Conservation (phyloP, 495 filamentous ascomycete genomes). For the Elaphomyces granulatus region DNA sequence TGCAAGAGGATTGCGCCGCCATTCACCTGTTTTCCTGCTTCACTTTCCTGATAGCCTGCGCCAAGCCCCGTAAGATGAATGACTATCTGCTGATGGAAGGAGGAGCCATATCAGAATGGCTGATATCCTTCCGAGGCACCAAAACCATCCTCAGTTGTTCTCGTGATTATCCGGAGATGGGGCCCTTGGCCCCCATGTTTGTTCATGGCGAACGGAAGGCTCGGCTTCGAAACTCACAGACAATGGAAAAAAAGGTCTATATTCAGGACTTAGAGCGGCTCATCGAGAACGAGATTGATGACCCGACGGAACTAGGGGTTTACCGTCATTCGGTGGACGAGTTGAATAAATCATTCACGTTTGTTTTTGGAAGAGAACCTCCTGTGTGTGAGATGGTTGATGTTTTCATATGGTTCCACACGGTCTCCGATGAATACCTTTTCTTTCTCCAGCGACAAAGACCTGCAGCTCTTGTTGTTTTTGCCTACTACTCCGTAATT, state of each 20-base stretch:
- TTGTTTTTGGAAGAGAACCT: conserved; percentile 4
- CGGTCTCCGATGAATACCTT: conserved; percentile 15
- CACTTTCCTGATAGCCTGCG: conserved; percentile 23
- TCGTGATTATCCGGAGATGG: background rate
- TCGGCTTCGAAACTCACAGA: background rate
- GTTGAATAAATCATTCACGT: conserved; percentile 4
- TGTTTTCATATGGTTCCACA: conserved; percentile 15
- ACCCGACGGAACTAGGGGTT: background rate
- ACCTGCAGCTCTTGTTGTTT: conserved; percentile 16
- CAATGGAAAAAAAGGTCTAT: background rate
- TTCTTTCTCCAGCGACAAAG: conserved; percentile 8
- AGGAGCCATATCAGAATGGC: conserved; percentile 7
- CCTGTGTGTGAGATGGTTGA: conserved; percentile 10
- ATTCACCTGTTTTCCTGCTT: conserved; percentile 28
- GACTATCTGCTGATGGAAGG: conserved; percentile 23
- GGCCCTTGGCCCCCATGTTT: background rate
- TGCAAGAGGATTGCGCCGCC: conserved; percentile 18
- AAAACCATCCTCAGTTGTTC: background rate
- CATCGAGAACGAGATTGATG: background rate
- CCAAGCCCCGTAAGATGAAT: conserved; percentile 17
- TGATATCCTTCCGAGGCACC: background rate
- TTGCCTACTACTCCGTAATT: conserved; percentile 18
- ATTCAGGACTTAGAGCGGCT: background rate
- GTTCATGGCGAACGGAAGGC: background rate
- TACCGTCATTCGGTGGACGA: conserved; percentile 8